Evolutionary conservation across 805 yeast species (phyloP), one percentile per base, ranked within the genome.

Genomic region (Pichia californica): DNA sequence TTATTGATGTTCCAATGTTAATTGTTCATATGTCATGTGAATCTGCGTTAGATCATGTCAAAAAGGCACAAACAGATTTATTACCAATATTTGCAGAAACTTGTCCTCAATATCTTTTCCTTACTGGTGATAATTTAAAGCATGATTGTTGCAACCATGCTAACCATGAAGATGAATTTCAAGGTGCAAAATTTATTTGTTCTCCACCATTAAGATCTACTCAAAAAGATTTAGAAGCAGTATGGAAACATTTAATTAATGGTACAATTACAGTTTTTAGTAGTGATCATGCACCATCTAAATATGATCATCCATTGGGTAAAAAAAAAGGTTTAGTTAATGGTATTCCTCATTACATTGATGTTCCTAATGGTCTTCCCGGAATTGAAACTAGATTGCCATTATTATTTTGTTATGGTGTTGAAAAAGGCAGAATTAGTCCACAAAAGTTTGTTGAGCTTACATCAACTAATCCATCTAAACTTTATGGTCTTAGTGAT

Each of bases 381-480:
- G 76, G 76, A 7, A 61, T 71, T 20, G 74, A 71, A 49, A 68
- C 74, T 3, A 56, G 76, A 49, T 26, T 71, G 39, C 73, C 73
- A 6, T 47, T 71, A 30, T 52, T 67, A 18, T 69, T 61, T 49
- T 56, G 67, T 45, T 62, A 67, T 39, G 76, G 76, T 34, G 73
- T 67, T 15, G 60, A 61, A 39, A 64, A 62, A 7, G 65, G 66
- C 1, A 57, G 64, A 43, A 65, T 71, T 30, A 49, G 68, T 1
- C 62, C 66, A 7, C 64, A 68, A 47, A 67, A 58, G 45, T 68
- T 69, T 47, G 76, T 71, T 18, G 75, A 71, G 50, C 41, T 71
- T 20, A 61, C 70, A 16, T 59, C 67, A 14, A 67, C 73, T 5
- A 71, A 71, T 46, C 69, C 75, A 6, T 71, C 76, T 1, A 67